phyloP scores from a whole-genome alignment of 306 rosid species.

The Inga oerstediana region DNA sequence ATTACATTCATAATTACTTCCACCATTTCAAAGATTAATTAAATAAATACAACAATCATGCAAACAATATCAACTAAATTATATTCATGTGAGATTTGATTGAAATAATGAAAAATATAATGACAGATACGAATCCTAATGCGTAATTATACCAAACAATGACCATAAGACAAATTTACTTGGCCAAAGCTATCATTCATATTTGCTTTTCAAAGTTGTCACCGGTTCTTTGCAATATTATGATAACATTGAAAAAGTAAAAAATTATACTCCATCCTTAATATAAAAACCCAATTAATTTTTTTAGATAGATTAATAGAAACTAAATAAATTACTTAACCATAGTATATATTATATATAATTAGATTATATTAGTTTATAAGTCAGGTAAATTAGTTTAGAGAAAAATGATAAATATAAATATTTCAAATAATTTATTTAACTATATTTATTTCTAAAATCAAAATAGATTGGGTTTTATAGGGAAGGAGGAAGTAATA shows the following conservation, averaged over 20 bases:
- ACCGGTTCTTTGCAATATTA: neutral
- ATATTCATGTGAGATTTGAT: neutral
- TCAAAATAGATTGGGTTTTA: too few relatives aligned
- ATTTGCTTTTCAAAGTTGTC: neutral
- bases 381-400: too few relatives aligned
- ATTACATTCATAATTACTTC: slow-evolving; percentile 40
- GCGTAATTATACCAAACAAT: neutral
- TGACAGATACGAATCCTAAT: neutral
- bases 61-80: neutral
- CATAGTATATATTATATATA: too few relatives aligned
- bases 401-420: too few relatives aligned
- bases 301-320: too few relatives aligned
- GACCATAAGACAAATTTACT: neutral
- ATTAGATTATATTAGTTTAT: too few relatives aligned
- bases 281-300: too few relatives aligned
- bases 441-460: too few relatives aligned
- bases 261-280: too few relatives aligned
- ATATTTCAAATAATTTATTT: too few relatives aligned
- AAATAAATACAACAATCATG: neutral
- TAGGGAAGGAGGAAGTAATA: too few relatives aligned
- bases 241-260: neutral
- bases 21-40: slow-evolving; percentile 13
- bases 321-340: too few relatives aligned
- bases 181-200: neutral
- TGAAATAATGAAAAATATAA: neutral